Percentiles rank a stretch among this genome's conserved stretches.
Conservation (phyloP, 2,329 filamentous ascomycete genomes). For the Neofusicoccum ribis region DNA sequence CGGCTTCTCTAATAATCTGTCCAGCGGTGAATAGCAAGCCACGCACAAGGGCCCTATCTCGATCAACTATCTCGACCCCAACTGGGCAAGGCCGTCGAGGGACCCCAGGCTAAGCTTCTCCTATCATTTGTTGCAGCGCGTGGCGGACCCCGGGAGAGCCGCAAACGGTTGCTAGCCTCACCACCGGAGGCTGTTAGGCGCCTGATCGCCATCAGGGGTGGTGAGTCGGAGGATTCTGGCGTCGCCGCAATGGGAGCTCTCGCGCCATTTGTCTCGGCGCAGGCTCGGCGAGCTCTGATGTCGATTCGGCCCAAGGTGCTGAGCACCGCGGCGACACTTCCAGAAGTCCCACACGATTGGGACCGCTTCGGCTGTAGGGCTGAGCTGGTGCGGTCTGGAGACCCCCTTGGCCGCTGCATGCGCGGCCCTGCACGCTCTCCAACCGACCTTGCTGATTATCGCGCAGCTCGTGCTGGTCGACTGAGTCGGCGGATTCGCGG, state of each 20-base stretch:
- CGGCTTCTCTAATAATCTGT: neutral
- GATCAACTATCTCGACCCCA: slow-evolving; percentile 1
- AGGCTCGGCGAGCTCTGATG: neutral
- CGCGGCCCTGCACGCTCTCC: neutral
- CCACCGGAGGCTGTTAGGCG: neutral
- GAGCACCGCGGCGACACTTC: neutral
- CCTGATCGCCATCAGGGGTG: neutral
- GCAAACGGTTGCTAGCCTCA: slow-evolving; percentile 8
- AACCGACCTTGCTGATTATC: neutral
- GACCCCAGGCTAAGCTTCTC: slow-evolving; percentile 5
- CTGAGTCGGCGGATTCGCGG: slow-evolving; percentile 6
- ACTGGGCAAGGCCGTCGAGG: neutral
- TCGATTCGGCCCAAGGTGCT: neutral
- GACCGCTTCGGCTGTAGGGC: slow-evolving; percentile 1
- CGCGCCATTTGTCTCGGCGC: slow-evolving; percentile 10
- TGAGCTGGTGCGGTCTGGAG: neutral
- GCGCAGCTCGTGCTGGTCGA: neutral
- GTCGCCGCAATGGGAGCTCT: neutral
- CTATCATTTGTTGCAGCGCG: neutral
- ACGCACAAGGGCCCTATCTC: neutral
- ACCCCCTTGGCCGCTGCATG: neutral
- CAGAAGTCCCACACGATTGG: neutral
- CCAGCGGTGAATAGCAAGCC: neutral
- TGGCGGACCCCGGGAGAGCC: slow-evolving; percentile 1
- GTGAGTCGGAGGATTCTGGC: neutral